Conservation (phyloP, 1,284 basidiomycete species). For the Anthracocystis setariae region DNA sequence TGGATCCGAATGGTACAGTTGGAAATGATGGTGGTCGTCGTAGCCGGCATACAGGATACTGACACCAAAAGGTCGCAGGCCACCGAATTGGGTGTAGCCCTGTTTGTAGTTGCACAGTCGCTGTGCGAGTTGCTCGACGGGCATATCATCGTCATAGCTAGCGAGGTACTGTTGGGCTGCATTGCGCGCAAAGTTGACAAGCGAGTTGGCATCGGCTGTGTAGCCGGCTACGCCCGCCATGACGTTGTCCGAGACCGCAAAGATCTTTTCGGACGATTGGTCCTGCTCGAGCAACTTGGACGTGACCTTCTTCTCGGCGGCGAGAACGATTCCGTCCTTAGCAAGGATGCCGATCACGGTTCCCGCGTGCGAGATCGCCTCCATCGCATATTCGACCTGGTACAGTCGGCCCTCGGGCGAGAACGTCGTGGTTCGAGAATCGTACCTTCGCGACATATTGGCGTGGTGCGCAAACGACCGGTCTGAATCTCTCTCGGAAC, state of each 20-base stretch:
- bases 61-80: slow-evolving; percentile 97
- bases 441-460: slow-evolving; percentile 66
- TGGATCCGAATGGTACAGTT: slow-evolving; percentile 97
- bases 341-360: slow-evolving; percentile 94
- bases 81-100: slow-evolving; percentile 97
- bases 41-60: slow-evolving; percentile 95
- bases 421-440: slow-evolving; percentile 65
- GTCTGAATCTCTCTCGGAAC: no score
- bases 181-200: slow-evolving; percentile 92
- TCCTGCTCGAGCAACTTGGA: slow-evolving; percentile 96
- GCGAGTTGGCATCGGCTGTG: slow-evolving; percentile 96
- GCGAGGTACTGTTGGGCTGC: slow-evolving; percentile 87
- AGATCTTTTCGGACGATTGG: slow-evolving; percentile 93
- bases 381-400: slow-evolving; percentile 98
- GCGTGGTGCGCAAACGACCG: not conserved
- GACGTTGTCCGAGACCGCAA: slow-evolving; percentile 81
- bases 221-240: slow-evolving; percentile 94
- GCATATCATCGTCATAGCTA: slow-evolving; percentile 95
- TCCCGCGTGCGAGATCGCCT: slow-evolving; percentile 95
- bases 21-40: slow-evolving; percentile 94
- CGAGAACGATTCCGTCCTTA: slow-evolving; percentile 89
- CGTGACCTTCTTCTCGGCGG: slow-evolving; percentile 98
- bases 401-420: slow-evolving; percentile 69
- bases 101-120: slow-evolving; percentile 96
- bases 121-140: slow-evolving; percentile 94